phyloP scores from a whole-genome alignment of 306 rosid genomes.

The Oxytropis ochrocephala region DNA sequence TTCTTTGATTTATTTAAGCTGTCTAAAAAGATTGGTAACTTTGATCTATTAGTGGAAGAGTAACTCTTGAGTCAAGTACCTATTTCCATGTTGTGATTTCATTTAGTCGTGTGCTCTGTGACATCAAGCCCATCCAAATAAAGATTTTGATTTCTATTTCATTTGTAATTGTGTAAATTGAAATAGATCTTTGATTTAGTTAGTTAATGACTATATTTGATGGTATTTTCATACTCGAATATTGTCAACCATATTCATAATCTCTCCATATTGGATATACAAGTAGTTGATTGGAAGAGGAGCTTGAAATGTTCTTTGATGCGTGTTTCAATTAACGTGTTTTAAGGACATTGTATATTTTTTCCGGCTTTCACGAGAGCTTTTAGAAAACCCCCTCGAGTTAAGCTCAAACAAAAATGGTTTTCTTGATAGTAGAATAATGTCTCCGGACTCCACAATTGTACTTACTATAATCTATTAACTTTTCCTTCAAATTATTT shows the following conservation, averaged over 20 bases:
- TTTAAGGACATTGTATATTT: neutral
- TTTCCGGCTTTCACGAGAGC: neutral
- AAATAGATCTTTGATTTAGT: neutral
- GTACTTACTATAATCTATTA: neutral
- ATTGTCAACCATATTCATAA: neutral
- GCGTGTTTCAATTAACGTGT: too few relatives aligned
- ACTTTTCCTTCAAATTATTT: too few relatives aligned
- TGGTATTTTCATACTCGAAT: neutral
- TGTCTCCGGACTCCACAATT: neutral
- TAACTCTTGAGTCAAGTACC: too few relatives aligned
- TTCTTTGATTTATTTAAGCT: neutral
- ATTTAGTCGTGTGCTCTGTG: too few relatives aligned
- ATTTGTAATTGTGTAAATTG: neutral
- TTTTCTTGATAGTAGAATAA: neutral
- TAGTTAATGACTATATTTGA: neutral
- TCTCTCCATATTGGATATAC: neutral
- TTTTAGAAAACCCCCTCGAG: neutral
- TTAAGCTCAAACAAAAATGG: neutral
- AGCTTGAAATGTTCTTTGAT: neutral
- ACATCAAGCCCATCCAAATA: too few relatives aligned
- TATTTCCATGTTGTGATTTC: too few relatives aligned
- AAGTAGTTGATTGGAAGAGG: conserved; percentile 5
- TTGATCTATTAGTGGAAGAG: neutral
- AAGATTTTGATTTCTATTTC: neutral
- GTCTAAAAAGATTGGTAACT: neutral